These are phyloP conservation scores for Ceratobasidium sp. DNA, from an alignment of 1,284 basidiomycete species.

Conservation along the genomic window DNA sequence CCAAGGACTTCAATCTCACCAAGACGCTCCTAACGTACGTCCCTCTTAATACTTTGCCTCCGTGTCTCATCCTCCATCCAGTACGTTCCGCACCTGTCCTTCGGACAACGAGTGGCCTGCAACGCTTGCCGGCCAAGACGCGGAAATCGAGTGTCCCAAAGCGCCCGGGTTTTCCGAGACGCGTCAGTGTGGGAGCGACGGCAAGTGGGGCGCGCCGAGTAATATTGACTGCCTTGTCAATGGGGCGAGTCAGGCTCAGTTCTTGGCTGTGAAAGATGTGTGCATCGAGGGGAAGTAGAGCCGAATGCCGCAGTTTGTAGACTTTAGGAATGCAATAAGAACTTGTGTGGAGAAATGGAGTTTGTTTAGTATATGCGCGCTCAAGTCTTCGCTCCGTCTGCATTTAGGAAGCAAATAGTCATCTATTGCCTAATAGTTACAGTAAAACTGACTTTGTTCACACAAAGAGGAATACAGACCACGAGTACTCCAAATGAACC, in stretches of 20 bases:
- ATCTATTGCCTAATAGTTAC: no score
- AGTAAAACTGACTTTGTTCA: no score
- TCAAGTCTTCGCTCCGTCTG: no score
- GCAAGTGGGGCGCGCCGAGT: neutral
- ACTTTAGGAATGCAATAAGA: no score
- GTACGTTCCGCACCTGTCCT: conserved; percentile 2
- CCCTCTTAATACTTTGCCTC: neutral
- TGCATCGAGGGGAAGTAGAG: neutral
- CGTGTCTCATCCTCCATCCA: neutral
- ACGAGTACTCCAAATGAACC: no score
- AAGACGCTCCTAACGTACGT: no score
- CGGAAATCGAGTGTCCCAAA: conserved; percentile 4
- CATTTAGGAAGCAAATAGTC: no score
- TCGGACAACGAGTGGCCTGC: conserved; percentile 23
- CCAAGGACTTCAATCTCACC: no score
- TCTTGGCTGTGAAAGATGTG: neutral
- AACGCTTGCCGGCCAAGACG: neutral
- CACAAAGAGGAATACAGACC: no score
- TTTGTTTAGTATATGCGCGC: no score
- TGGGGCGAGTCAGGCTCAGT: conserved; percentile 11
- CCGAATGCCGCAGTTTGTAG: neutral
- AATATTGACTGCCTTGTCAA: neutral
- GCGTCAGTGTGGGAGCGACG: neutral
- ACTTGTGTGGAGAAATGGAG: no score
- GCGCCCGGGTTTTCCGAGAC: neutral